These are phyloP conservation scores for Volutella citrinella DNA, from an alignment of 2,329 filamentous ascomycete genomes.

Conservation along the genomic window DNA sequence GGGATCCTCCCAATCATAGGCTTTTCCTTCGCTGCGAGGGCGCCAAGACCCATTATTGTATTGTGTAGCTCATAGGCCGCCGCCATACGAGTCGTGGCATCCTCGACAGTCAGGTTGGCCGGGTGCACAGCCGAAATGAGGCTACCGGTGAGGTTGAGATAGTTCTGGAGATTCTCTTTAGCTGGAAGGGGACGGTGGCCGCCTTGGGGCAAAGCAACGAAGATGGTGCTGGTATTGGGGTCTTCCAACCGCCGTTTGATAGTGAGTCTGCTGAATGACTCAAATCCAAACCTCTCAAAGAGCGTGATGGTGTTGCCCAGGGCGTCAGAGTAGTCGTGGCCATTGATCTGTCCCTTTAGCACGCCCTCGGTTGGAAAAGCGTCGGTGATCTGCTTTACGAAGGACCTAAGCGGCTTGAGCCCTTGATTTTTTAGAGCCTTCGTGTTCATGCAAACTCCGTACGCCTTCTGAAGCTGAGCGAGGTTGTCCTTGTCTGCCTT, in stretches of 20 bases:
- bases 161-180: background rate
- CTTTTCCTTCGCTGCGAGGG: background rate
- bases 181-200: background rate
- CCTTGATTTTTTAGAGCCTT: conserved; percentile 53
- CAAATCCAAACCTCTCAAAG: conserved; percentile 13
- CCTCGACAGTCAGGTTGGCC: conserved; percentile 1
- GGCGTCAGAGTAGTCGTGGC: conserved; percentile 1
- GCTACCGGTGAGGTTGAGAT: conserved; percentile 3
- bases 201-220: background rate
- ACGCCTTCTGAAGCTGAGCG: conserved; percentile 60
- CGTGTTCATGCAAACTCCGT: conserved; percentile 65
- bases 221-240: conserved; percentile 3
- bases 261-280: conserved; percentile 6
- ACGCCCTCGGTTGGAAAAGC: conserved; percentile 5
- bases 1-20: background rate
- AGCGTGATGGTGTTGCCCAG: conserved; percentile 8
- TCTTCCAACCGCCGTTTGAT: background rate
- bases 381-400: conserved; percentile 41
- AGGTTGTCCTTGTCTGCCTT: conserved; percentile 59
- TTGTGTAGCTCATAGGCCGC: background rate
- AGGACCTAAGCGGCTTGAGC: conserved; percentile 50
- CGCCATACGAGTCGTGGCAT: background rate
- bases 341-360: background rate
- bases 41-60: background rate
- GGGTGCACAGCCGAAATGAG: conserved; percentile 7